A percentile compares a stretch with the other conserved stretches of the same genome.
phyloP scores from a whole-genome alignment of 192 early-diverging fungal species.

The Rhizoclosmatium globosum region DNA sequence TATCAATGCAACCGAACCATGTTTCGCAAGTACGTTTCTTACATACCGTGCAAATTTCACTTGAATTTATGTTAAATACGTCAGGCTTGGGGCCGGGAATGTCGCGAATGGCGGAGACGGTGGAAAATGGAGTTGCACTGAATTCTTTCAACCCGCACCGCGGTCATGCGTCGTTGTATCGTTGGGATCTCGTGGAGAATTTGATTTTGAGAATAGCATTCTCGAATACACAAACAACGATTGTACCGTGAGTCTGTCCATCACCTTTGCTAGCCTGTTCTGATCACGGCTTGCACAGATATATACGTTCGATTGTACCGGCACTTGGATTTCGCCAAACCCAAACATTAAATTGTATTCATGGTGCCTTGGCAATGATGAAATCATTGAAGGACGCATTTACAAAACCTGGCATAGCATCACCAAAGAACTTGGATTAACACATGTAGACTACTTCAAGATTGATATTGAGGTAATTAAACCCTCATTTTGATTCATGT shows the following conservation, averaged over 20 bases:
- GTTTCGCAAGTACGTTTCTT: not conserved
- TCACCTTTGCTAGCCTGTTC: not conserved
- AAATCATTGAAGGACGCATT: conserved; percentile 2
- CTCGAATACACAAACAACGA: not conserved
- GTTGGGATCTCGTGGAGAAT: not conserved
- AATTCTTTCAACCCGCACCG: not conserved
- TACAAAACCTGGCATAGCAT: conserved; percentile 11
- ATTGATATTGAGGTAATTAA: not conserved
- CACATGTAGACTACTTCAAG: conserved; percentile 8
- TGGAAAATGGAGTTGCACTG: not conserved
- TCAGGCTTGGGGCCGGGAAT: no score
- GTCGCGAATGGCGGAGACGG: not conserved
- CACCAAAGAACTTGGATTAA: not conserved
- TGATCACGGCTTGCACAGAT: not conserved
- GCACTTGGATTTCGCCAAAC: not conserved
- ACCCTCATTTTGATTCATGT: no score
- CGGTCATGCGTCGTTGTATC: not conserved
- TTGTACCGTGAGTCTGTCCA: not conserved
- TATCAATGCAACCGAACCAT: not conserved
- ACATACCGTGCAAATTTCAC: no score
- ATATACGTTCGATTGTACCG: conserved; percentile 15
- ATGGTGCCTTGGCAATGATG: conserved; percentile 16
- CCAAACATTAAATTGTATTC: not conserved
- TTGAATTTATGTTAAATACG: no score
- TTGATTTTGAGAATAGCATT: not conserved